These are phyloP conservation scores for Chrysosporium keratinophilum DNA, from an alignment of 2,329 filamentous ascomycete species.

Conservation along the genomic window DNA sequence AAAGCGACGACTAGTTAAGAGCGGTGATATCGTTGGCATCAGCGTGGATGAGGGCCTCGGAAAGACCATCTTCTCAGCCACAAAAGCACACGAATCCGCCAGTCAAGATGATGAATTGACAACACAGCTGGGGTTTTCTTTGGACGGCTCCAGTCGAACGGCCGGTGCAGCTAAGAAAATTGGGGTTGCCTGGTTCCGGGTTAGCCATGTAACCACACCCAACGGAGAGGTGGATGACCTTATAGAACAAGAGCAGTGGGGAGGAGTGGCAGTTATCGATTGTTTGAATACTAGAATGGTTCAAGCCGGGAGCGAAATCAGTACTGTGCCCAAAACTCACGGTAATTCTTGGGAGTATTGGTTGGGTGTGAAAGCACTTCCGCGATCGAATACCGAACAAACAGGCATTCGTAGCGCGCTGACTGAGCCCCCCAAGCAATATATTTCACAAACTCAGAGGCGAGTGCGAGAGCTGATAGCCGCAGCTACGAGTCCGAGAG, in stretches of 20 bases:
- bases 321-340: conserved; percentile 64
- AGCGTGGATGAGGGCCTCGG: conserved; percentile 80
- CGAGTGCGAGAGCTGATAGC: conserved; percentile 75
- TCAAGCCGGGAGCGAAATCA: conserved; percentile 77
- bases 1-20: conserved; percentile 70
- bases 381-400: conserved; percentile 34
- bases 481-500: conserved; percentile 76
- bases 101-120: conserved; percentile 58
- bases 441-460: conserved; percentile 50
- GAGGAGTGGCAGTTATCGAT: conserved; percentile 75
- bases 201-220: conserved; percentile 58
- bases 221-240: conserved; percentile 39
- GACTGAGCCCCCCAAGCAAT: conserved; percentile 31
- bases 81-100: conserved; percentile 44
- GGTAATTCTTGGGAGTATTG: conserved; percentile 84
- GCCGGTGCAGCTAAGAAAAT: conserved; percentile 38
- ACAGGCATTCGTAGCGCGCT: conserved; percentile 30
- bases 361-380: conserved; percentile 61
- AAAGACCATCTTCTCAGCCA: conserved; percentile 64
- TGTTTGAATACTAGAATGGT: conserved; percentile 79
- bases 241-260: conserved; percentile 61
- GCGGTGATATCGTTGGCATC: conserved; percentile 79
- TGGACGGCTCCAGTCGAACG: not conserved
- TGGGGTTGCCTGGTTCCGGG: conserved; percentile 80
- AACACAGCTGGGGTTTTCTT: conserved; percentile 14